Base-by-base conservation (phyloP, 1,139 yeast species). In the Ogataea hybrid region DNA sequence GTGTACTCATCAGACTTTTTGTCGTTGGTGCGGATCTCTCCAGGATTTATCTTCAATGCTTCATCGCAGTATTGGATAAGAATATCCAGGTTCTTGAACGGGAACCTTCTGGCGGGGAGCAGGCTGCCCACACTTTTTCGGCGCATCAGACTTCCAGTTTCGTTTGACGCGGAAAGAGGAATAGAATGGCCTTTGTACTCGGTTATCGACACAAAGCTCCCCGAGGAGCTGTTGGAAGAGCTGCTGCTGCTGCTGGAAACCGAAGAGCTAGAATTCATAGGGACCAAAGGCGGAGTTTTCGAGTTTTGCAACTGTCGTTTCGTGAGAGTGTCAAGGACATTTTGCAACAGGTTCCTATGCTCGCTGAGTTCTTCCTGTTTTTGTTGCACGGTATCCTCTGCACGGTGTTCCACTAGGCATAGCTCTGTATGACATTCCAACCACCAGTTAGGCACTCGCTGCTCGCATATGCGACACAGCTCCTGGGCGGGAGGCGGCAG, bases 401-500 rank as follows among this genome's bases (percentile, higher is more conserved):
- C 78, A 52, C 84, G 76, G 62, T 89, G 96, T 59, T 89, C 97
- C 32, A 87, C 78, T 22, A 86, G 70, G 56, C 99, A 94, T 41
- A 86, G 69, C 58, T 89, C 95, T 2, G 94, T 83, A 63, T 94
- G 99, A 40, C 83, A 77, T 56, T 90, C 98, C 38, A 92, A 71
- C 82, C 95, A 92, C 98, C 98, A 94, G 1, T 92, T 88, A 1
- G 96, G 97, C n/a, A 90, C 80, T 39, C 77, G 77, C 22, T 81
- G 79, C 57, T 94, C 99, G 63, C 99, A 94, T 16, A 94, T 89
- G 39, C 96, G 73, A 62, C 99, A 94, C 31, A 90, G 68, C 33
- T 88, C 86, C 35, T 81, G 71, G 28, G 82, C 82, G 0, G 95
- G 96, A 23, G 80, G 75, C 0, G 96, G 95, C 0, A 85, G 77